Evolutionary conservation across 75 land plant species (phyloP).

Genomic region (Selaginella tamariscina): DNA sequence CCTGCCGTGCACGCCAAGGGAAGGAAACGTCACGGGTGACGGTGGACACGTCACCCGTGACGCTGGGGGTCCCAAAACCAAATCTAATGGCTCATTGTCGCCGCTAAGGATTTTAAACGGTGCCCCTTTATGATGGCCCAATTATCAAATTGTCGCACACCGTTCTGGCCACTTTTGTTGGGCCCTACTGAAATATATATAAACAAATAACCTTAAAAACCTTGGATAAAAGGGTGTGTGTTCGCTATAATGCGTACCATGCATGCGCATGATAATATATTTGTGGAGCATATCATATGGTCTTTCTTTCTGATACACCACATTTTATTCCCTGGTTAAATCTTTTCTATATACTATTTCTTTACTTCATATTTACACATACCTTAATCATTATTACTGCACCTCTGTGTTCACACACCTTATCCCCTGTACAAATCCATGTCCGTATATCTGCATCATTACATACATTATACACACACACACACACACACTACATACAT

Average conservation of each 20-base stretch:
- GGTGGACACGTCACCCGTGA: not conserved
- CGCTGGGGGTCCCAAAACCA: not conserved
- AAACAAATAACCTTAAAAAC: not conserved
- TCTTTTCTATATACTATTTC: not conserved
- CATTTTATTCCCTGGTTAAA: not conserved
- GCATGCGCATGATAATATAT: not conserved
- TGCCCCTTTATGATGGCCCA: not conserved
- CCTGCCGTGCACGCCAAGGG: slow-evolving; percentile 2
- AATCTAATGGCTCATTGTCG: not conserved
- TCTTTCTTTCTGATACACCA: too few relatives aligned
- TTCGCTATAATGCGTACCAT: slow-evolving; percentile 1
- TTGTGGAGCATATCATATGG: not conserved
- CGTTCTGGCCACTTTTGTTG: not conserved
- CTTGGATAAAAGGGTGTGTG: not conserved
- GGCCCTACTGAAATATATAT: too few relatives aligned
- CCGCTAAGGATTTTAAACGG: not conserved
- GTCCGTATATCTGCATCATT: too few relatives aligned
- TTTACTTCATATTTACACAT: not conserved
- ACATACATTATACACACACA: too few relatives aligned
- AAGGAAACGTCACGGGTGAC: not conserved
- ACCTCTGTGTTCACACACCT: not conserved
- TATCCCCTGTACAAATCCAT: too few relatives aligned
- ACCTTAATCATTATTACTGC: not conserved
- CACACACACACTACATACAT: too few relatives aligned
- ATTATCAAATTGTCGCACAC: not conserved